A percentile compares a stretch with the other conserved stretches of the same genome.
Evolutionary conservation across 108 stramenopile genomes (phyloP).

Genomic region (Craspedostauros australis): DNA sequence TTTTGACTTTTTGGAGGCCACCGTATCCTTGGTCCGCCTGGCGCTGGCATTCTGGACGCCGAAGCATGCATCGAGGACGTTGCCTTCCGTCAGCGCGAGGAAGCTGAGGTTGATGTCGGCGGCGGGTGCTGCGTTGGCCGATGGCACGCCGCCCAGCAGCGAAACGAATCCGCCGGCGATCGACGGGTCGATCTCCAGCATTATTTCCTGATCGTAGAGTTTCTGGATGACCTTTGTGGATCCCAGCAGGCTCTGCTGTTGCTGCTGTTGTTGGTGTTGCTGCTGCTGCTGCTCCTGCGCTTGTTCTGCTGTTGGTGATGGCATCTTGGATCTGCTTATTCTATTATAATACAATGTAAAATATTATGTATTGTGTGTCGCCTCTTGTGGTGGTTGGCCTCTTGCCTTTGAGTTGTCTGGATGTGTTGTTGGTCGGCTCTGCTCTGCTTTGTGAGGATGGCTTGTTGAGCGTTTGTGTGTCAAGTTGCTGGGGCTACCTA

Average conservation of each 20-base stretch:
- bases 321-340: too few relatives aligned
- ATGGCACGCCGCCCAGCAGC: conserved; percentile 12
- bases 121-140: not conserved
- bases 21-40: conserved; percentile 14
- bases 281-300: too few relatives aligned
- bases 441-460: too few relatives aligned
- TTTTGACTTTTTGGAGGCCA: conserved; percentile 7
- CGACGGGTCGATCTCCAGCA: conserved; percentile 17
- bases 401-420: too few relatives aligned
- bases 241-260: not conserved
- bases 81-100: conserved; percentile 48
- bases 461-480: too few relatives aligned
- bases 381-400: too few relatives aligned
- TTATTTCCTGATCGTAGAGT: conserved; percentile 32
- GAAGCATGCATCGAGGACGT: conserved; percentile 58
- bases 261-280: too few relatives aligned
- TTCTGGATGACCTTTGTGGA: conserved; percentile 2
- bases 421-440: too few relatives aligned
- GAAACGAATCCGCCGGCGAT: conserved; percentile 29
- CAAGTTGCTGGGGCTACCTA: too few relatives aligned
- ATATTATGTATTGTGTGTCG: too few relatives aligned
- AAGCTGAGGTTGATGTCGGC: conserved; percentile 30
- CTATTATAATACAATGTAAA: too few relatives aligned
- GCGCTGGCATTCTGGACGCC: conserved; percentile 19
- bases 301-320: too few relatives aligned